These are phyloP conservation scores for Aspergillus bombycis DNA, from an alignment of 2,329 filamentous ascomycete genomes.

Conservation along the genomic window DNA sequence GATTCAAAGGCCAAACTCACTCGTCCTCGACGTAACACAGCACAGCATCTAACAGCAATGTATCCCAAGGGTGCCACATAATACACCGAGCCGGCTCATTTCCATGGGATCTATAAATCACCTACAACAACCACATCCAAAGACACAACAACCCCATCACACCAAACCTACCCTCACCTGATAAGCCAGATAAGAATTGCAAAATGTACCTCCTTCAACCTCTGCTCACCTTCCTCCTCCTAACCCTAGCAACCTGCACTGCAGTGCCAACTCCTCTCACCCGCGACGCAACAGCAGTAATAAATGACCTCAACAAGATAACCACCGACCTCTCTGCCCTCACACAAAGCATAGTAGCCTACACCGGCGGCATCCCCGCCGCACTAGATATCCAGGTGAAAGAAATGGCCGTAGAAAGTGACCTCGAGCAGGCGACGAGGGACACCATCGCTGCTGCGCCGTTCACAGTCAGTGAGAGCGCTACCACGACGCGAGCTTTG, in stretches of 20 bases:
- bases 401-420: conserved; percentile 9
- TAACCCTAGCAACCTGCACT: conserved; percentile 1
- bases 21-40: background rate
- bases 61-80: background rate
- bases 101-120: background rate
- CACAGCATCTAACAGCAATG: background rate
- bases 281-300: conserved; percentile 12
- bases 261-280: background rate
- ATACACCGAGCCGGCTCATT: background rate
- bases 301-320: conserved; percentile 14
- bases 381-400: conserved; percentile 6
- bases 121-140: background rate
- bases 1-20: background rate
- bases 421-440: conserved; percentile 8
- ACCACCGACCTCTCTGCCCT: conserved; percentile 8
- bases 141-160: background rate
- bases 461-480: conserved; percentile 12
- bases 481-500: conserved; percentile 8
- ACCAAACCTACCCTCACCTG: background rate
- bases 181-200: background rate
- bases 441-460: conserved; percentile 9
- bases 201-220: conserved; percentile 8
- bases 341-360: conserved; percentile 4
- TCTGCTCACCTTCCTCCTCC: conserved; percentile 2
- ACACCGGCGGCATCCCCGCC: conserved; percentile 7